Base-by-base conservation (phyloP, 129 eudicot genomes). In the Deinandra increscens region DNA sequence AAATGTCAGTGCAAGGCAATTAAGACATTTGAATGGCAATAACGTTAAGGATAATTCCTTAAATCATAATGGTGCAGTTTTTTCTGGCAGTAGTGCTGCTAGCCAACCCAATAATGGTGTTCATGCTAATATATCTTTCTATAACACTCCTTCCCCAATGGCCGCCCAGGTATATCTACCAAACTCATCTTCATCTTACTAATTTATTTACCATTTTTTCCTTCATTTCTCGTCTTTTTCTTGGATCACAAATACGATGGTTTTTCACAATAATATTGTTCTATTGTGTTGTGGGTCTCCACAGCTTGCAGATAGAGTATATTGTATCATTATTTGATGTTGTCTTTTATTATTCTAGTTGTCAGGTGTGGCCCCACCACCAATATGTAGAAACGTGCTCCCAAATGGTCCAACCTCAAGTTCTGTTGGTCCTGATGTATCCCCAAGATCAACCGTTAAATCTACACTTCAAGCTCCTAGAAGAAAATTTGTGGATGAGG, bases 361-460 rank as follows among this genome's bases (percentile, higher is more conserved):
- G 79, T 94, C 99, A 77, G 96, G 86, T 64, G 79, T 87, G 67
- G 91, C 91, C 78, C 99, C 99, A 20, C 99, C 97, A 20, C 97
- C 97, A 12, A 54, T 94, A 54, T 87, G 85, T 67, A 87, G 92
- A 79, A 87, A 94, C 72, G 74, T 86, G 68, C 89, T 76, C 39
- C 84, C 71, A 75, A 87, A 81, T 70, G 89, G 89, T 34, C 84
- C 83, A 29, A 83, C 70, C 64, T 66, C 80, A 20, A 79, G 82
- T 72, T 60, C 84, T 51, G 66, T 61, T 71, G 85, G 83, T 72
- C 63, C 77, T 61, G 99, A 90, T 64, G 86, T 80, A 42, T 89
- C 97, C 45, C 94, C 90, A 69, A 82, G 89, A 60, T 60, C 87
- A 67, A 84, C 85, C 12, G 81, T 90, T 20, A 89, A 90, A 77